Base-by-base conservation (phyloP, 768 basidiomycete genomes). In the Phylloporus scabripes region DNA sequence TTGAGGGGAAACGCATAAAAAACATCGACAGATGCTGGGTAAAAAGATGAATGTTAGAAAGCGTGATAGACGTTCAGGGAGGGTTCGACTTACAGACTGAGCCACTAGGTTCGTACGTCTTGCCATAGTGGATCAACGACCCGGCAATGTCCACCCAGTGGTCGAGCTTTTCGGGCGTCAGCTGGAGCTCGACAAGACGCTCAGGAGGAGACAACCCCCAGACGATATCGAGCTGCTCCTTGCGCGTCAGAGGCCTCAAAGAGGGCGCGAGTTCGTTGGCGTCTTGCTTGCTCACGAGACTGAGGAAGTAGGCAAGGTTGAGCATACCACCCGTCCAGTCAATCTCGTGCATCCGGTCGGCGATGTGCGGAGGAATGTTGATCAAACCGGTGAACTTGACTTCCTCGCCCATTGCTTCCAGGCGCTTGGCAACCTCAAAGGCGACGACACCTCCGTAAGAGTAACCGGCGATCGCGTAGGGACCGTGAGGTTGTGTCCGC, bases 401-500 rank as follows among this genome's bases (percentile, higher is more conserved):
- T 43, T 60, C 55, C 20, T 68, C 66, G 4, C 72, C 70, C 49
- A 57, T 60, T 2, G 51, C 55, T 48, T 69, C 70, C n/a, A 75
- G 63, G 31, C 55, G 55, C 55, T 74, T 73, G 18, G 66, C 70
- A 3, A 75, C 63, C 55, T 75, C 72, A 40, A 70, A 75, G 2
- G 73, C 72, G 1, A 75, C 65, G 11, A 70, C 72, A 48, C 74
- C 73, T 28, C 74, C 74, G 24, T 70, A 74, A 17, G 72, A 74
- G 62, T 75, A 75, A 7, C 74, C 74, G 5, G 65, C 73, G 14
- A 75, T 52, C 44, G 66, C 68, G 42, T 72, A 74, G 0, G 74
- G 72, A 1, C 74, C 74, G 1, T 50, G 60, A 7, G 72, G 66
- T 31, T 70, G 66, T 1, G 57, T 58, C 7, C 58, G 56, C 56